Conservation (phyloP, 2,329 filamentous ascomycete species). For the Penicillium psychrosexuale region DNA sequence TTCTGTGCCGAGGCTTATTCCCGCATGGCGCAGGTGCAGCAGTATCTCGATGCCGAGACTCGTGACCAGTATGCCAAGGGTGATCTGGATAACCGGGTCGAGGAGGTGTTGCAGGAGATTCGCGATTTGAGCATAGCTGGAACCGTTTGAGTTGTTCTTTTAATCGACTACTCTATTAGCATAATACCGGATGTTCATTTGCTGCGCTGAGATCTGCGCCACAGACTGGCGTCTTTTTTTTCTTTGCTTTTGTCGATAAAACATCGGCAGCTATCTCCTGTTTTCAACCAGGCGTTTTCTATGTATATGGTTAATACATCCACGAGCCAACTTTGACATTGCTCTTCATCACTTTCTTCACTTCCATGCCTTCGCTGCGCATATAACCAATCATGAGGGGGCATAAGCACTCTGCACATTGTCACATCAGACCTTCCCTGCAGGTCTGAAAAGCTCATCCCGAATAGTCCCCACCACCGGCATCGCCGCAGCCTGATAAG, state of each 20-base stretch:
- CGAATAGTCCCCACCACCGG: conserved; percentile 54
- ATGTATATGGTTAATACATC: conserved; percentile 13
- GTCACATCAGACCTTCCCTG: background rate
- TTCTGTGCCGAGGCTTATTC: conserved; percentile 98
- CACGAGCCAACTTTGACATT: conserved; percentile 7
- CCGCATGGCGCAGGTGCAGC: conserved; percentile 97
- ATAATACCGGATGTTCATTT: conserved; percentile 16
- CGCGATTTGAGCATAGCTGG: conserved; percentile 88
- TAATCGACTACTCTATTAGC: conserved; percentile 2
- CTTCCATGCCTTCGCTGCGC: background rate
- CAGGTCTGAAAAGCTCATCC: conserved; percentile 41
- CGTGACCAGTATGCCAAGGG: conserved; percentile 94
- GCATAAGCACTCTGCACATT: background rate
- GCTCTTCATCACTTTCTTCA: background rate
- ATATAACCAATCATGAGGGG: background rate
- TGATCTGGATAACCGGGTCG: conserved; percentile 84
- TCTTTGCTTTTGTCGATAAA: background rate
- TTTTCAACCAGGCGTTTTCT: conserved; percentile 4
- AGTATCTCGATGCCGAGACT: conserved; percentile 93
- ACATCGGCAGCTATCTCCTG: background rate
- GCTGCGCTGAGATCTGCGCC: background rate
- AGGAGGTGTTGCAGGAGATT: conserved; percentile 96
- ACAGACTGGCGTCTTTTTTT: conserved; percentile 4
- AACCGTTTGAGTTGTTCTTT: conserved; percentile 51
- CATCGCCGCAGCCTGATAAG: conserved; percentile 49